Percentiles rank a stretch among this genome's conserved stretches.
phyloP scores from a whole-genome alignment of 345 rosid species.

The Moricandia arvensis region DNA sequence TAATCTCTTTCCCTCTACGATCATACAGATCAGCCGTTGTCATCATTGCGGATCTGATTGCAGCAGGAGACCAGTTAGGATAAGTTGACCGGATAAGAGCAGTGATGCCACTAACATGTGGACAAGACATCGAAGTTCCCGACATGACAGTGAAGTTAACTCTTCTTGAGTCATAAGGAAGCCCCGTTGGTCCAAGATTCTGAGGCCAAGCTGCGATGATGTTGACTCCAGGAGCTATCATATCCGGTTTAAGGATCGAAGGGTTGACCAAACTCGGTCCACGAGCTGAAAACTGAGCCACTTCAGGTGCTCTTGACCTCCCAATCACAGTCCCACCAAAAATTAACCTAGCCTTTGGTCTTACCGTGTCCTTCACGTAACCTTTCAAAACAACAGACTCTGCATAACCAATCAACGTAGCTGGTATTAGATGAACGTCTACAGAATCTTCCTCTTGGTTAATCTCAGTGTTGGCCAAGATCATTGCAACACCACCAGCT shows the following conservation, averaged over 20 bases:
- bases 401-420: conserved; percentile 56
- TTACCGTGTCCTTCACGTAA: conserved; percentile 63
- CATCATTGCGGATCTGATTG: conserved; percentile 87
- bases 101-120: conserved; percentile 83
- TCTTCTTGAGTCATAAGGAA: conserved; percentile 80
- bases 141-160: conserved; percentile 92
- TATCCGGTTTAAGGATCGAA: conserved; percentile 80
- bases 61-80: conserved; percentile 83
- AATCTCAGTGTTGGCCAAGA: conserved; percentile 71
- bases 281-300: conserved; percentile 89
- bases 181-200: conserved; percentile 77
- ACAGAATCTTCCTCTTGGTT: conserved; percentile 80
- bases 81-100: conserved; percentile 69
- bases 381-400: conserved; percentile 63
- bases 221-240: conserved; percentile 91
- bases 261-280: conserved; percentile 80
- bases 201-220: conserved; percentile 99
- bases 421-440: conserved; percentile 86
- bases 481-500: conserved; percentile 94
- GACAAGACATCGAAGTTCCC: conserved; percentile 98
- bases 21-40: conserved; percentile 74
- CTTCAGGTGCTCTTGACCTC: conserved; percentile 67
- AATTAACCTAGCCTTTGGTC: conserved; percentile 60
- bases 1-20: conserved; percentile 64
- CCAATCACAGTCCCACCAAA: conserved; percentile 74